Evolutionary conservation across 768 basidiomycete species (phyloP).

Genomic region (Phanerodontia chrysosporium): DNA sequence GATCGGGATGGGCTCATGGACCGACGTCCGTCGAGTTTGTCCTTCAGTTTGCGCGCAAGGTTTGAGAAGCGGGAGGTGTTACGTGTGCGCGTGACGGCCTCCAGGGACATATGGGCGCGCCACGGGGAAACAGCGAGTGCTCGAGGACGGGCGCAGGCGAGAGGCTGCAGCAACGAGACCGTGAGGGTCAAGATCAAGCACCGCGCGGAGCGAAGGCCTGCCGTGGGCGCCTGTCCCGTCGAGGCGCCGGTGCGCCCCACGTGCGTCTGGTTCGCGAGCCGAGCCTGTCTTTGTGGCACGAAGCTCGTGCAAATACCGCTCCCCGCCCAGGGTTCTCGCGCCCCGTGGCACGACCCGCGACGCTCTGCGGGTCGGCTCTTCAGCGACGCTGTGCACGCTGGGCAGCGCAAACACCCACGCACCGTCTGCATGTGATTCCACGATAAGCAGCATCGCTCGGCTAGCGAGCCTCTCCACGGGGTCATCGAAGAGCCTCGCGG

Average conservation of each 20-base stretch:
- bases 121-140: not conserved
- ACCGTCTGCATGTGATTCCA: too few relatives aligned
- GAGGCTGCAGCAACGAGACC: constrained; percentile 1
- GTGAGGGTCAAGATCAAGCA: constrained; percentile 1
- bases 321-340: too few relatives aligned
- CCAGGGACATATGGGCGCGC: constrained; percentile 3
- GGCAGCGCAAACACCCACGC: too few relatives aligned
- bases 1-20: not conserved
- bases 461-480: too few relatives aligned
- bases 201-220: not conserved
- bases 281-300: not conserved
- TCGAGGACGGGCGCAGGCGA: constrained; percentile 3
- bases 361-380: too few relatives aligned
- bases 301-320: too few relatives aligned
- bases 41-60: constrained; percentile 16
- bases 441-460: too few relatives aligned
- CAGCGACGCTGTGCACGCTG: too few relatives aligned
- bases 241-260: not conserved
- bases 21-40: constrained; percentile 10
- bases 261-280: not conserved
- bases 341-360: too few relatives aligned
- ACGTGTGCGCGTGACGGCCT: constrained; percentile 10
- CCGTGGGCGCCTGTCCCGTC: not conserved
- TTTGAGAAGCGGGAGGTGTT: constrained; percentile 14
- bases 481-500: too few relatives aligned